Base-by-base conservation (phyloP, 1,284 basidiomycete species). In the Heterobasidion parviporum region DNA sequence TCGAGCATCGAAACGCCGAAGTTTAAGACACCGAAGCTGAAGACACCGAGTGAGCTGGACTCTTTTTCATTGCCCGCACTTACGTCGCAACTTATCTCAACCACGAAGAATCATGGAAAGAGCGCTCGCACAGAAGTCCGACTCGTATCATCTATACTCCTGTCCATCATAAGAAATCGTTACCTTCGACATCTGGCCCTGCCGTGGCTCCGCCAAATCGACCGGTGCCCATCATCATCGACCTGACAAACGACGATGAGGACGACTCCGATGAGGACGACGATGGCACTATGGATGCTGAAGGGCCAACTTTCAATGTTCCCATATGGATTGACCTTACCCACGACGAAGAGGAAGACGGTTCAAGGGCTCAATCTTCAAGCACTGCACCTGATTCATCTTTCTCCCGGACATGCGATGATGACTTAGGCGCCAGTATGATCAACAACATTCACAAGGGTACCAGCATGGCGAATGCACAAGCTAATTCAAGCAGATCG, bases 161-260 rank as follows among this genome's bases (percentile, higher is more conserved):
- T 48, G 20, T 7, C 47, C 47, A 32, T 48, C 47, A 12, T 26
- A 14, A 18, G 14, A 7, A 18, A 14, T 14, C n/a, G 8, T 48
- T 14, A n/a, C 18, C 47, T 20, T 48, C 16, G 12, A 9, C 47
- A 20, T 18, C 47, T 48, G 12, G 16, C 16, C n/a, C n/a, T 12
- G 12, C 38, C 12, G 38, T n/a, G 38, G 38, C 12, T 41, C n/a
- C 6, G 12, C 38, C n/a, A 26, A 26, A 26, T 41, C 38, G 38
- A 12, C 38, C 10, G 26, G 49, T 38, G 32, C 35, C 60, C n/a
- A 52, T 61, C n/a, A 48, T 61, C 33, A 64, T 66, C 41, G 66
- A 67, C 58, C 61, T 67, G n/a, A 67, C 54, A 8, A 51, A 16
- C n/a, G 54, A 55, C n/a, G 50, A 52, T 9, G 45, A 18, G 18